Percentiles rank a stretch among this genome's conserved stretches.
Evolutionary conservation across 768 basidiomycete species (phyloP).

Genomic region (Nidula microcarpa): DNA sequence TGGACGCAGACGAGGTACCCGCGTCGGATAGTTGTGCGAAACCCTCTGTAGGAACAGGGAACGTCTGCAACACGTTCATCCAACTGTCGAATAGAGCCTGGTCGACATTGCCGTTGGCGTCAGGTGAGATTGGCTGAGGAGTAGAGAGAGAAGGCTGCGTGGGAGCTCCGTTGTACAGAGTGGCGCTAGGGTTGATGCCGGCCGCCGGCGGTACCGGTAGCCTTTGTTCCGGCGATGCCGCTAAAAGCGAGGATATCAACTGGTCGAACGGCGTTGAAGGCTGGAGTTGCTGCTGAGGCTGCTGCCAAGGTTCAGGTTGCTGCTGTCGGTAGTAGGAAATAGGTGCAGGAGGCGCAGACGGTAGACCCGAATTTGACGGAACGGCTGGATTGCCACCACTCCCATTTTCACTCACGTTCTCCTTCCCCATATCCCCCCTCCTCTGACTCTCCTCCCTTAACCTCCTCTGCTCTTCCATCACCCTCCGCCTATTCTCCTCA

Average conservation of each 20-base stretch:
- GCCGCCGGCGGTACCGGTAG: background rate
- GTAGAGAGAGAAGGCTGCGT: background rate
- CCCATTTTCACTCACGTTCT: background rate
- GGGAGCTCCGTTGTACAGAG: too few species aligned
- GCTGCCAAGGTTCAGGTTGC: background rate
- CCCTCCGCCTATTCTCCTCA: constrained; percentile 8
- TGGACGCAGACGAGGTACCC: background rate
- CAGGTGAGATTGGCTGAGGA: background rate
- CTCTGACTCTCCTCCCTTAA: background rate
- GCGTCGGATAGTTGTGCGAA: constrained; percentile 8
- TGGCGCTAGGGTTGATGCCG: background rate
- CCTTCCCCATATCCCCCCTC: background rate
- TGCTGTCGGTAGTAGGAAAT: background rate
- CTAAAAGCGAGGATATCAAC: constrained; percentile 34
- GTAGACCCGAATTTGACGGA: background rate
- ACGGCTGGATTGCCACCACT: too few species aligned
- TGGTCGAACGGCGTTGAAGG: constrained; percentile 31
- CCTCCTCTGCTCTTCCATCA: constrained; percentile 5
- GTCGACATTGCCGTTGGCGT: constrained; percentile 21
- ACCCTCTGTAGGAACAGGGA: constrained; percentile 31
- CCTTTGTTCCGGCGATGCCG: constrained; percentile 16
- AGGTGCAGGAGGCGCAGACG: background rate
- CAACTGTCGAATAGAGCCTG: constrained; percentile 43
- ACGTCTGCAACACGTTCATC: constrained; percentile 47
- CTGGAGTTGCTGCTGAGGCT: constrained; percentile 8